phyloP scores from a whole-genome alignment of 805 yeast genomes.

The Ogataea ganodermae region DNA sequence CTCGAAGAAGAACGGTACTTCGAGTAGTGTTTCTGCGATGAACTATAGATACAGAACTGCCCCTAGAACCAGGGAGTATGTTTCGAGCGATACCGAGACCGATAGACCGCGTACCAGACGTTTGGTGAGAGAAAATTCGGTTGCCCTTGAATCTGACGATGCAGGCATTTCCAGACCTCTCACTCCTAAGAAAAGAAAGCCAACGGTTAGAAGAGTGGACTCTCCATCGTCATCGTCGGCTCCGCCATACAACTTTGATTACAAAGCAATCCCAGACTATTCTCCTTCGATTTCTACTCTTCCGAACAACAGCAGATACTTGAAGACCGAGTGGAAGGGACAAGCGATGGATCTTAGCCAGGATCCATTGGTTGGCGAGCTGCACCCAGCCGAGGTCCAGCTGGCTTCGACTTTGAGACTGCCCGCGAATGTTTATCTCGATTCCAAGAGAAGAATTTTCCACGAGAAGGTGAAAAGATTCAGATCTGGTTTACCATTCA shows the following conservation, averaged over 20 bases:
- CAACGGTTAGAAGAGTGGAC: slow-evolving; percentile 22
- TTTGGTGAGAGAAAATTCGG: slow-evolving; percentile 43
- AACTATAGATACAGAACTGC: slow-evolving; percentile 30
- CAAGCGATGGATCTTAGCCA: slow-evolving; percentile 87
- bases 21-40: slow-evolving; percentile 15
- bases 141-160: slow-evolving; percentile 34
- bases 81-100: slow-evolving; percentile 37
- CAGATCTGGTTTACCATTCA: slow-evolving; percentile 71
- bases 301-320: slow-evolving; percentile 69
- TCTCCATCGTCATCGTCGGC: slow-evolving; percentile 37
- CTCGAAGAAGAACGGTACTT: slow-evolving; percentile 14
- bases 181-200: slow-evolving; percentile 42
- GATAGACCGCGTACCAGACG: slow-evolving; percentile 66
- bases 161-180: slow-evolving; percentile 34
- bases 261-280: slow-evolving; percentile 77
- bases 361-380: slow-evolving; percentile 70
- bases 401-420: slow-evolving; percentile 87
- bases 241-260: slow-evolving; percentile 56
- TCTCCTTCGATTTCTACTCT: slow-evolving; percentile 70
- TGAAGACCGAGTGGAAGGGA: slow-evolving; percentile 97
- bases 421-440: slow-evolving; percentile 81
- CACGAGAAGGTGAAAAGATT: slow-evolving; percentile 83
- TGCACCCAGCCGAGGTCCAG: slow-evolving; percentile 90
- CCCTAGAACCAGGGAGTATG: slow-evolving; percentile 31
- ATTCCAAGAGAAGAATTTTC: slow-evolving; percentile 80